Base-by-base conservation (phyloP, 805 yeast genomes). In the Ogataea ganodermae region DNA sequence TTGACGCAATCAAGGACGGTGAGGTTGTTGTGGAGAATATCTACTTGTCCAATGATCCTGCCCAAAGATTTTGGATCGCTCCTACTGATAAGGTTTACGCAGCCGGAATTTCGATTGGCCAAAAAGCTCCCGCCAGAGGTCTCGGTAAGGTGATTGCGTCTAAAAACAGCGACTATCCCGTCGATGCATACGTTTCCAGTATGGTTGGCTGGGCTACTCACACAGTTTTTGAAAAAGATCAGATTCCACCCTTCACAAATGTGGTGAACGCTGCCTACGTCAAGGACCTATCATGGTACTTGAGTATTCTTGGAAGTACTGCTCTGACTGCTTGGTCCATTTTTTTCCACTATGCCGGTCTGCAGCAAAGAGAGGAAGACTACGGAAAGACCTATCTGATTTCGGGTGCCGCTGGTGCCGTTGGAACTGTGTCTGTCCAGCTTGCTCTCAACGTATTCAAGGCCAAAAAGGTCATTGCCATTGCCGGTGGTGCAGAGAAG, bases 361-460 rank as follows among this genome's bases (percentile, higher is more conserved):
- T 80, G 47, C 60, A 66, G 45, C 69, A 63, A 42, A 41, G 44
- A 41, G 39, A 32, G 26, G 46, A 44, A 14, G 46, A 44, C 30
- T 44, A 44, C 28, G 70, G 66, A 22, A 80, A 81, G 57, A 68
- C 73, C 6, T 70, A 79, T 53, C 65, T 81, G 37, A 68, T 83
- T 37, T 76, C 83, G 16, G 88, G 86, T 48, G 89, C 89, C 12
- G 76, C 84, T 6, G 89, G 89, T 50, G 86, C 87, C n/a, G 83
- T 84, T n/a, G 89, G 89, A 12, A 73, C 80, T 21, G 65, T 74
- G 40, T 77, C 71, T 40, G 77, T 81, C 17, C 87, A 82, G 61
- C 60, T 83, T 10, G 83, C 86, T 35, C 68, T 79, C 50, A 66
- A 74, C 32, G 63, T 78, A 9, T 70, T 76, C 59, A 76, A 76